phyloP scores from a whole-genome alignment of 73 alveolate genomes.

The Paramecium caudatum region DNA sequence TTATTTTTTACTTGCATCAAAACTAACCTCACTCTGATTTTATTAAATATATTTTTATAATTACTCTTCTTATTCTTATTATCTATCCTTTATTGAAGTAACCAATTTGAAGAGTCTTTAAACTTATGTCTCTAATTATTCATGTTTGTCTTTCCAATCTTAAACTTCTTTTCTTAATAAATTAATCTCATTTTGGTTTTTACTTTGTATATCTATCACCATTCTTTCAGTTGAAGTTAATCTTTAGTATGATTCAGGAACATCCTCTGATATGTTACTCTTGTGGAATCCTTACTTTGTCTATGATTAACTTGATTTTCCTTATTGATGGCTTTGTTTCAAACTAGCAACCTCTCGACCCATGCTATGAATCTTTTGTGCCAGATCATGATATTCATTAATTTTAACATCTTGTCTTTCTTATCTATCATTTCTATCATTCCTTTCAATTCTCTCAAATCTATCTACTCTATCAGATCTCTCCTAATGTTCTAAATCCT shows the following conservation, averaged over 20 bases:
- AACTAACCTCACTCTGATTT: slow-evolving; percentile 42
- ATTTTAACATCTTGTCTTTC: background rate
- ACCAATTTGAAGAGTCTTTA: slow-evolving; percentile 6
- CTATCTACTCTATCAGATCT: slow-evolving; percentile 48
- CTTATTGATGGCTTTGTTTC: slow-evolving; percentile 33
- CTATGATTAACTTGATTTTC: slow-evolving; percentile 33
- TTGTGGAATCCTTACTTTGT: slow-evolving; percentile 2
- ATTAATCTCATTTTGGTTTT: background rate
- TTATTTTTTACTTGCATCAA: slow-evolving; percentile 16
- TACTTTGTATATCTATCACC: slow-evolving; percentile 16
- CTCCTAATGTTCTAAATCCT: slow-evolving; percentile 7
- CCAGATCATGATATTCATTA: slow-evolving; percentile 34
- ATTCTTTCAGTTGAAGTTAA: slow-evolving; percentile 59
- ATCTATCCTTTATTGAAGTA: background rate
- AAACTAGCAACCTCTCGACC: slow-evolving; percentile 69
- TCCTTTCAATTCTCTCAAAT: slow-evolving; percentile 23
- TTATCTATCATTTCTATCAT: slow-evolving; percentile 26
- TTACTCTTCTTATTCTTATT: slow-evolving; percentile 28
- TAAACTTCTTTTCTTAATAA: slow-evolving; percentile 18
- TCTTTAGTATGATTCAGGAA: background rate
- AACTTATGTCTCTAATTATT: slow-evolving; percentile 18
- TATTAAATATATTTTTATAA: background rate
- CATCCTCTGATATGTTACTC: slow-evolving; percentile 6
- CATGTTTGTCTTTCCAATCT: slow-evolving; percentile 43
- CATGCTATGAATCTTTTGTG: slow-evolving; percentile 42